Evolutionary conservation across 352 stramenopile species (phyloP), one percentile per base, ranked within the genome.

Genomic region (Thalassiosira exigua): DNA sequence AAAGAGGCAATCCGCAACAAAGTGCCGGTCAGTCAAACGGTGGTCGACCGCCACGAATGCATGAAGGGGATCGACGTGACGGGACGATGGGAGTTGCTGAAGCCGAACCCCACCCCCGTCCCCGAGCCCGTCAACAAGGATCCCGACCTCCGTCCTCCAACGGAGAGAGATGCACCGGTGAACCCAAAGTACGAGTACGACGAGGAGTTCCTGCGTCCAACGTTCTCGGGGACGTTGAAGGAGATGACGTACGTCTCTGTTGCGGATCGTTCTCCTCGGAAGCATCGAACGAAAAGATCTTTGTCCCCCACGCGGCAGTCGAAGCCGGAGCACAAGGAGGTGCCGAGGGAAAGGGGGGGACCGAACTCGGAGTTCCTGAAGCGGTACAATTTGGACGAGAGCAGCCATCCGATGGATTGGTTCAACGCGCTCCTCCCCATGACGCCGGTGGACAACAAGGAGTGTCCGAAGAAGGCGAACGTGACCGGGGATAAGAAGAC

Each of bases 361-460:
- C 46, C 53, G 41, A 77, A 58, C 14, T 48, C 9, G 4, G n/a
- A 66, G 19, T 82, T 82, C 52, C 39, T 77, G 0, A 54, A 39
- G 26, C 50, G 53, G 51, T 41, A 77, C 39, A 44, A 36, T 0
- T 42, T 82, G 3, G 51, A 77, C 44, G 26, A 68, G 39, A 11
- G 48, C 4, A 82, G 74, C 4, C 73, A 81, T 21, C 66, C 29
- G 12, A 59, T 65, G 42, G 54, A 81, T 64, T 76, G 64, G 65
- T 71, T 76, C n/a, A 66, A 39, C 44, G 65, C 72, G n/a, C 57
- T 70, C 14, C 42, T 75, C 27, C 72, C 72, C 12, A 3, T 81
- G 50, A 76, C 29, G 4, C 36, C 42, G 33, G 42, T 48, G 0
- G 39, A 58, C 29, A 77, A 81, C 42, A 50, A 56, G 17, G 65